A percentile compares a stretch with the other conserved stretches of the same genome.
phyloP scores from a whole-genome alignment of 2,329 filamentous ascomycete species.

The Aureobasidium vineae region DNA sequence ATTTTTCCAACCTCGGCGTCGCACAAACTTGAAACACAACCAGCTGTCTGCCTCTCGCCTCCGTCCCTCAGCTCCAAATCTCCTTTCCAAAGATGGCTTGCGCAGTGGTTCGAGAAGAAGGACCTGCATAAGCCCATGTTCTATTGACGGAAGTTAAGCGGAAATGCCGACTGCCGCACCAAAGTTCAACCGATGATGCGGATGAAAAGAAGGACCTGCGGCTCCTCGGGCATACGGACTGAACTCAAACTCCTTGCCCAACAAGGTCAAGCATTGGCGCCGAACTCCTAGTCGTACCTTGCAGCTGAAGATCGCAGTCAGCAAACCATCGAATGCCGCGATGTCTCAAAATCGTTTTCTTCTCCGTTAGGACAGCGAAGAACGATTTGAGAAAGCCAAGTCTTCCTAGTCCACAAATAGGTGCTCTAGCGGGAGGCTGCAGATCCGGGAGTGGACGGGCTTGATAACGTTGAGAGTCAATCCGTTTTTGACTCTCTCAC shows the following conservation, averaged over 20 bases:
- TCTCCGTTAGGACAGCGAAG: not conserved
- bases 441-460: slow-evolving; percentile 5
- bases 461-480: slow-evolving; percentile 25
- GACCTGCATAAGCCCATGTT: slow-evolving; percentile 22
- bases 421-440: slow-evolving; percentile 12
- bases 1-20: not conserved
- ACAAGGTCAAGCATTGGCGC: slow-evolving; percentile 14
- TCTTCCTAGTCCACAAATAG: slow-evolving; percentile 13
- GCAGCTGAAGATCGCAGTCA: not conserved
- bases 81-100: slow-evolving; percentile 1
- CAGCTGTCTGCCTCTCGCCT: not conserved
- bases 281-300: not conserved
- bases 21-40: not conserved
- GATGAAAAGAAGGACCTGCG: not conserved
- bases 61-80: not conserved
- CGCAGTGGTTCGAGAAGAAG: slow-evolving; percentile 13
- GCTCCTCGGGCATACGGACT: slow-evolving; percentile 6
- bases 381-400: slow-evolving; percentile 21
- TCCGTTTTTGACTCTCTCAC: slow-evolving; percentile 23
- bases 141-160: slow-evolving; percentile 15
- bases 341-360: not conserved
- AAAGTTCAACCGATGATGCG: slow-evolving; percentile 8
- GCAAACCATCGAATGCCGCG: not conserved
- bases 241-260: not conserved
- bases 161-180: slow-evolving; percentile 19